phyloP scores from a whole-genome alignment of 1,139 yeast genomes.

The Hemisphaericaspora subhashii region DNA sequence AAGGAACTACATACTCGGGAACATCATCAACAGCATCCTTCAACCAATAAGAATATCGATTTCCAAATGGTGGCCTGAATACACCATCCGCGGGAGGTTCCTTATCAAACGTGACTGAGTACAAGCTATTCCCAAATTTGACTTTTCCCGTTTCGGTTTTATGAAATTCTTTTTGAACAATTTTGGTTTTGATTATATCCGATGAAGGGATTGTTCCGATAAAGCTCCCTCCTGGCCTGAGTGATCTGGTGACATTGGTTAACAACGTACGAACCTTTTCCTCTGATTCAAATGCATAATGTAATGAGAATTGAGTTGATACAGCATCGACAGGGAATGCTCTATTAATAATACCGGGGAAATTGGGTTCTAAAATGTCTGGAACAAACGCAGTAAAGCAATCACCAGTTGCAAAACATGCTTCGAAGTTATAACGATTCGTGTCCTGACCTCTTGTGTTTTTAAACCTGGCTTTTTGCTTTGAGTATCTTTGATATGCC shows the following conservation, averaged over 20 bases:
- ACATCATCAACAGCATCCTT: constrained; percentile 95
- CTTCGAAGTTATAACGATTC: constrained; percentile 60
- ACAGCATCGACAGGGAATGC: constrained; percentile 86
- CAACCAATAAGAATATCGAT: constrained; percentile 75
- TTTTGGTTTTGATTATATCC: constrained; percentile 71
- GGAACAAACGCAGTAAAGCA: constrained; percentile 74
- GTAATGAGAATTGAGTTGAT: constrained; percentile 87
- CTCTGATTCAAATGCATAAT: constrained; percentile 90
- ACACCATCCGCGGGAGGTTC: constrained; percentile 72
- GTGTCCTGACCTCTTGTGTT: constrained; percentile 39
- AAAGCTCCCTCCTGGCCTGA: constrained; percentile 80
- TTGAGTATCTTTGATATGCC: constrained; percentile 71
- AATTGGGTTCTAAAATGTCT: constrained; percentile 64
- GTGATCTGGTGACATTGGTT: constrained; percentile 71
- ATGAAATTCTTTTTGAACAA: constrained; percentile 43
- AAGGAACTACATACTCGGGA: constrained; percentile 97
- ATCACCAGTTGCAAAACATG: constrained; percentile 87
- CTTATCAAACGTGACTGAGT: constrained; percentile 75
- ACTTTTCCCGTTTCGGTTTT: constrained; percentile 40
- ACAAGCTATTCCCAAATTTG: constrained; percentile 83
- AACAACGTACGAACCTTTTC: constrained; percentile 71
- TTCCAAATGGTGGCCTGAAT: constrained; percentile 79
- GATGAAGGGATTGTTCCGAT: constrained; percentile 95
- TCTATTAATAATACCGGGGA: constrained; percentile 53
- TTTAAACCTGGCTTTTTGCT: constrained; percentile 42